These are phyloP conservation scores for Fusarium ramigenum DNA, from an alignment of 2,329 filamentous ascomycete genomes.

Conservation along the genomic window DNA sequence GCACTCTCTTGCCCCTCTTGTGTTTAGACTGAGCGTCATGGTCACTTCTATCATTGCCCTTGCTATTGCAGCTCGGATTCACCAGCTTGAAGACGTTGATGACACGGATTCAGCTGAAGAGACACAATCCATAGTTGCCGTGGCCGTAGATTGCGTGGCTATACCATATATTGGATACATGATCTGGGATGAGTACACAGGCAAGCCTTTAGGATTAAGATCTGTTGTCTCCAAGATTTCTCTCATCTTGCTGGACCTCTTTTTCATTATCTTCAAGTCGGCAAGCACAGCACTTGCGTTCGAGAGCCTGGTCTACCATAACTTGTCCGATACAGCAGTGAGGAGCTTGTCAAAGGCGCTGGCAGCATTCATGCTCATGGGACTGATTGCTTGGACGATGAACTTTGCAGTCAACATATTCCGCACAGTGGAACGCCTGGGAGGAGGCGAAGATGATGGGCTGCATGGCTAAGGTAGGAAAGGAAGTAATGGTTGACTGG, in stretches of 20 bases:
- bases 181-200: slow-evolving; percentile 95
- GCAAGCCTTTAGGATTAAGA: slow-evolving; percentile 89
- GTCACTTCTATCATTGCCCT: slow-evolving; percentile 84
- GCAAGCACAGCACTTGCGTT: slow-evolving; percentile 92
- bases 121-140: slow-evolving; percentile 85
- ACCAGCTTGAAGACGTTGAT: slow-evolving; percentile 62
- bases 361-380: slow-evolving; percentile 80
- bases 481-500: background rate
- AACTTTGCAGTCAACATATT: slow-evolving; percentile 90
- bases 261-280: slow-evolving; percentile 98
- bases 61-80: slow-evolving; percentile 80
- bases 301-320: slow-evolving; percentile 75
- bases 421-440: slow-evolving; percentile 70
- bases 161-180: slow-evolving; percentile 93
- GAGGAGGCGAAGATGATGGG: slow-evolving; percentile 59
- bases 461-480: slow-evolving; percentile 25
- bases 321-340: slow-evolving; percentile 48
- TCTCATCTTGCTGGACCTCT: slow-evolving; percentile 88
- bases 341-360: slow-evolving; percentile 73
- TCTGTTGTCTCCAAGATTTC: slow-evolving; percentile 86
- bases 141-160: slow-evolving; percentile 88
- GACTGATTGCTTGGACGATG: slow-evolving; percentile 86
- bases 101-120: slow-evolving; percentile 62
- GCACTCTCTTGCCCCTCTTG: slow-evolving; percentile 85
- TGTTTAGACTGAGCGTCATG: slow-evolving; percentile 84